Evolutionary conservation across 1,284 basidiomycete genomes (phyloP).

Genomic region (Rhodotorula sp.): DNA sequence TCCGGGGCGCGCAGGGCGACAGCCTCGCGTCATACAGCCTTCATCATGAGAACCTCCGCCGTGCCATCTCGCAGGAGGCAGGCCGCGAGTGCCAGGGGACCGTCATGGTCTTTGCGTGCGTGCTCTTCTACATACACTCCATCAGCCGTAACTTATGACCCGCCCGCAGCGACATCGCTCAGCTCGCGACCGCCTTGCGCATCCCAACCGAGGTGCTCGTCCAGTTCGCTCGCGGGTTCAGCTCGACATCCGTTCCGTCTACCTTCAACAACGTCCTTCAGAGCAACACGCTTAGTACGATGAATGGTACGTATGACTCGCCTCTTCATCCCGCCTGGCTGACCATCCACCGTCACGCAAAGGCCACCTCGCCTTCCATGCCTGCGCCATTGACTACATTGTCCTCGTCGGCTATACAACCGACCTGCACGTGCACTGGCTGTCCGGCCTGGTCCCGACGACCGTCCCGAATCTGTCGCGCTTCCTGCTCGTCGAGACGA

Average conservation of each 20-base stretch:
- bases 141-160: background rate
- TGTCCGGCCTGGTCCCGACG: background rate
- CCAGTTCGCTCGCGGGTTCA: constrained; percentile 17
- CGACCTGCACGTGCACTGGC: constrained; percentile 4
- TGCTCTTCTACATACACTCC: fast-evolving
- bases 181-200: background rate
- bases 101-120: constrained; percentile 14
- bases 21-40: constrained; percentile 7
- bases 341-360: too few relatives aligned
- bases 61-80: constrained; percentile 1
- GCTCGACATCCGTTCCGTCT: constrained; percentile 2
- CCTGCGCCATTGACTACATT: background rate
- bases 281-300: background rate
- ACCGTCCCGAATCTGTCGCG: too few relatives aligned
- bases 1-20: constrained; percentile 12
- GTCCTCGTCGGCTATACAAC: constrained; percentile 20
- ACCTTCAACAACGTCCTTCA: constrained; percentile 8
- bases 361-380: constrained; percentile 16
- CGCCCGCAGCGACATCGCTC: constrained; percentile 3
- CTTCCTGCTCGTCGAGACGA: constrained; percentile 9
- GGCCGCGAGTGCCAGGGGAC: background rate
- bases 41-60: constrained; percentile 4
- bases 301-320: background rate
- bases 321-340: too few relatives aligned
- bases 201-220: background rate